Conservation (phyloP, 768 basidiomycete species). For the Russula sp. region DNA sequence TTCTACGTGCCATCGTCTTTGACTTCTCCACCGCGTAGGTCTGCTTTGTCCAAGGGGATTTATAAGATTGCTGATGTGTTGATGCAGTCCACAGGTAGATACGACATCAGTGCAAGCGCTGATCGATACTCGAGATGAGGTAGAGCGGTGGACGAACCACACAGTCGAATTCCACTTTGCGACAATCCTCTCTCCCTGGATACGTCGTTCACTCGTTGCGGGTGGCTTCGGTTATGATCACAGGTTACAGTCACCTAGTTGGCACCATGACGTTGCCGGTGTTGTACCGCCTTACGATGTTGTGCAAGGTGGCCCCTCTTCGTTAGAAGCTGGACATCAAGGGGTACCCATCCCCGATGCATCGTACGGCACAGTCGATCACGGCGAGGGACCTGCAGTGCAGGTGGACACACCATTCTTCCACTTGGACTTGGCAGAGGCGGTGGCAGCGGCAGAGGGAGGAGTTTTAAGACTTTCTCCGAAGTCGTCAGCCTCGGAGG, state of each 20-base stretch:
- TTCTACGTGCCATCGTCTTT: constrained; percentile 78
- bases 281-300: constrained; percentile 64
- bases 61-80: background rate
- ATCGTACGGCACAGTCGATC: constrained; percentile 13
- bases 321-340: constrained; percentile 12
- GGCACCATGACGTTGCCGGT: constrained; percentile 60
- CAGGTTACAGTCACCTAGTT: constrained; percentile 28
- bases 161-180: constrained; percentile 93
- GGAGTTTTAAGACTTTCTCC: constrained; percentile 7
- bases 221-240: constrained; percentile 84
- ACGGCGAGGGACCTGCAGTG: constrained; percentile 30
- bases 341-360: background rate
- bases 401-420: constrained; percentile 70
- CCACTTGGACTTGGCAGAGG: constrained; percentile 51
- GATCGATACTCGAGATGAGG: constrained; percentile 77
- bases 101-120: constrained; percentile 88
- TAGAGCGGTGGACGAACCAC: constrained; percentile 82
- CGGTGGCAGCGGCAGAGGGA: constrained; percentile 28
- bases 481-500: background rate
- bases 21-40: constrained; percentile 82
- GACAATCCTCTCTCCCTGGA: constrained; percentile 88
- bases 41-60: background rate
- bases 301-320: constrained; percentile 29
- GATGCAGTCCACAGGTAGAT: constrained; percentile 71
- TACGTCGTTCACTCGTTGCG: constrained; percentile 78